Evolutionary conservation across 495 filamentous ascomycete species (phyloP).

Genomic region (Neurospora africana): DNA sequence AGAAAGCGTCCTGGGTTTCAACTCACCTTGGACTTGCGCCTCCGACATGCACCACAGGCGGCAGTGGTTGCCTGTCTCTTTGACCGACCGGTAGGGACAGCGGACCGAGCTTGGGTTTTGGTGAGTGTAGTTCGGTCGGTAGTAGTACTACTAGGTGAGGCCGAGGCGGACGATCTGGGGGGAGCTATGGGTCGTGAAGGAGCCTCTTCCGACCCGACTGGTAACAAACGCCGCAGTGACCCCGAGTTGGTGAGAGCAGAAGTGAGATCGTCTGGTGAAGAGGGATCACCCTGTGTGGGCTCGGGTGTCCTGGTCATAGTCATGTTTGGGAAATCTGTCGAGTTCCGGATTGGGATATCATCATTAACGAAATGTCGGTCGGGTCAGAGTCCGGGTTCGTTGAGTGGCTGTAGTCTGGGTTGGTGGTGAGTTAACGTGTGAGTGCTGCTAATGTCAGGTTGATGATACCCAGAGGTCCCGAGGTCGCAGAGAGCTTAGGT

Average conservation of each 20-base stretch:
- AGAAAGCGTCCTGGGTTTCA: not conserved
- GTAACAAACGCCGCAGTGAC: not conserved
- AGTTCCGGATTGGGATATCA: not conserved
- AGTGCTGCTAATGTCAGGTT: not conserved
- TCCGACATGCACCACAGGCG: conserved; percentile 45
- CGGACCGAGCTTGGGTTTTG: not conserved
- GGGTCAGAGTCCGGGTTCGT: not conserved
- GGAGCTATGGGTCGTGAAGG: not conserved
- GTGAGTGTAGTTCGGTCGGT: not conserved
- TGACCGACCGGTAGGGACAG: not conserved
- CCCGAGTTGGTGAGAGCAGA: not conserved
- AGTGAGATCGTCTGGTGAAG: not conserved
- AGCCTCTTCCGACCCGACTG: not conserved
- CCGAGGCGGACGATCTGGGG: not conserved
- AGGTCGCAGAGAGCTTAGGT: not conserved
- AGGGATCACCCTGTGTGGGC: not conserved
- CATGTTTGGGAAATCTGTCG: not conserved
- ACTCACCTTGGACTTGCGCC: conserved; percentile 44
- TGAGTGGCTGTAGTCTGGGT: not conserved
- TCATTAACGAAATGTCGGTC: not conserved
- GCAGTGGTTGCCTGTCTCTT: conserved; percentile 37
- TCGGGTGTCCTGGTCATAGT: not conserved
- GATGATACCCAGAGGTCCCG: not conserved
- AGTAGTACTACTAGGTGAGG: not conserved
- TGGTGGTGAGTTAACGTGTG: not conserved